A percentile compares a stretch with the other conserved stretches of the same genome.
phyloP scores from a whole-genome alignment of 83 land plant genomes.

The Diphasiastrum complanatum region DNA sequence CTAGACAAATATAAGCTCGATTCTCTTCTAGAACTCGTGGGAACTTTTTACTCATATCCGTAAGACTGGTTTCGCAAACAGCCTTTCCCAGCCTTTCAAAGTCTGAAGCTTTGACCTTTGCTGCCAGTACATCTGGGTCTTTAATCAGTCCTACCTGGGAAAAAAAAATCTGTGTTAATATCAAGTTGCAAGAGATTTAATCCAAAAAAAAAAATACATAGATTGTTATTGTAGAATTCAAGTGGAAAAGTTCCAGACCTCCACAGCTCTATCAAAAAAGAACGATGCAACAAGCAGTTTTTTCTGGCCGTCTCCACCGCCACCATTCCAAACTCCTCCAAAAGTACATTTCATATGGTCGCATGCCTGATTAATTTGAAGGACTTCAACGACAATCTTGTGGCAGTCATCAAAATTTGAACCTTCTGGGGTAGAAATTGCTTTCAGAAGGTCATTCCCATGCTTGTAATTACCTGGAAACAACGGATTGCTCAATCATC shows the following conservation, averaged over 20 bases:
- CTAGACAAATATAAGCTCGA: conserved; percentile 84
- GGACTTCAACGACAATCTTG: conserved; percentile 42
- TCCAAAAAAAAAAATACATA: no score
- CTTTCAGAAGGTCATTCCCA: conserved; percentile 45
- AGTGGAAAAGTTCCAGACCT: no score
- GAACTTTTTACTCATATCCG: conserved; percentile 42
- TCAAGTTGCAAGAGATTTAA: no score
- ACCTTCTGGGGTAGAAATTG: conserved; percentile 56
- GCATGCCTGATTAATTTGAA: conserved; percentile 60
- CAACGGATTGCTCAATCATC: background rate
- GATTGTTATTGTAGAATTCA: no score
- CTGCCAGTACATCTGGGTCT: conserved; percentile 47
- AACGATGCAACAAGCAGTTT: conserved; percentile 88
- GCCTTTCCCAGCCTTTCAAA: conserved; percentile 64
- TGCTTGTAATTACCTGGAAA: conserved; percentile 61
- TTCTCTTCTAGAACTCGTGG: conserved; percentile 41
- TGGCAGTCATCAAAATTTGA: conserved; percentile 49
- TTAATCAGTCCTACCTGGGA: conserved; percentile 73
- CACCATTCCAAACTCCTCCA: conserved; percentile 94
- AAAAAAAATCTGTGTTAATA: background rate
- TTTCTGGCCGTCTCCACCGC: conserved; percentile 87
- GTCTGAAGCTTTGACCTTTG: conserved; percentile 58
- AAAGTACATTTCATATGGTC: conserved; percentile 86
- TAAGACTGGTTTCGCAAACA: conserved; percentile 44
- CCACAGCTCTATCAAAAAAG: conserved; percentile 86